A percentile compares a stretch with the other conserved stretches of the same genome.
Evolutionary conservation across 345 rosid genomes (phyloP).

Genomic region (Moringa oleifera): DNA sequence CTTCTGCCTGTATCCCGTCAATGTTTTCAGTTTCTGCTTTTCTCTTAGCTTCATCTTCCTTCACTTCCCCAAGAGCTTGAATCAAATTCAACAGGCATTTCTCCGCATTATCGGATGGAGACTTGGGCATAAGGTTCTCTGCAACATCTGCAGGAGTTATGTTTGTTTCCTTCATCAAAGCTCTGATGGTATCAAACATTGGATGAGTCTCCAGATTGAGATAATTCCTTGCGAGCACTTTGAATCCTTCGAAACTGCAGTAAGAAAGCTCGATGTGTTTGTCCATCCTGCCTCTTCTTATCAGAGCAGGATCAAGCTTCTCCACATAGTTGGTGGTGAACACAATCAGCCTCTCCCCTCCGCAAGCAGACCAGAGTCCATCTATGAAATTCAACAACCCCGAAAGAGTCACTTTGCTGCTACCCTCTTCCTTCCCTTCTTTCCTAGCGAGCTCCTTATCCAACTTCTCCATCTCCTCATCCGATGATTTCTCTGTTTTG

Average conservation of each 20-base stretch:
- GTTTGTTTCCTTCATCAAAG: not conserved
- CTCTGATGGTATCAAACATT: not conserved
- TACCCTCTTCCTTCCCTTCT: not conserved
- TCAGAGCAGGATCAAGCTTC: conserved; percentile 68
- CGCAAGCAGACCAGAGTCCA: conserved; percentile 70
- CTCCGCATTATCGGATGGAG: not conserved
- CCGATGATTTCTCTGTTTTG: conserved; percentile 20
- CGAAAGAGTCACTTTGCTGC: conserved; percentile 46
- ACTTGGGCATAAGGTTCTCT: not conserved
- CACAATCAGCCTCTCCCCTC: conserved; percentile 60
- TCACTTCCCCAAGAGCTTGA: conserved; percentile 22
- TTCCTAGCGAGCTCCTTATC: not conserved
- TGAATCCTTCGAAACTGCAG: conserved; percentile 40
- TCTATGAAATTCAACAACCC: conserved; percentile 62
- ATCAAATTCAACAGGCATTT: not conserved
- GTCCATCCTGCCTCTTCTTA: conserved; percentile 67
- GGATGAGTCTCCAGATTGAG: not conserved
- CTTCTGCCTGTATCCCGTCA: not conserved
- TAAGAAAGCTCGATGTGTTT: conserved; percentile 40
- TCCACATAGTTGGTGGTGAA: conserved; percentile 58
- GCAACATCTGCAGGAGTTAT: not conserved
- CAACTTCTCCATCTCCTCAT: not conserved
- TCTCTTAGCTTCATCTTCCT: conserved; percentile 18
- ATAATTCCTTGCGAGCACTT: conserved; percentile 42
- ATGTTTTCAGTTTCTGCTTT: conserved; percentile 8